Conservation (phyloP, 108 stramenopile species). For the Hondaea fermentalgiana region DNA sequence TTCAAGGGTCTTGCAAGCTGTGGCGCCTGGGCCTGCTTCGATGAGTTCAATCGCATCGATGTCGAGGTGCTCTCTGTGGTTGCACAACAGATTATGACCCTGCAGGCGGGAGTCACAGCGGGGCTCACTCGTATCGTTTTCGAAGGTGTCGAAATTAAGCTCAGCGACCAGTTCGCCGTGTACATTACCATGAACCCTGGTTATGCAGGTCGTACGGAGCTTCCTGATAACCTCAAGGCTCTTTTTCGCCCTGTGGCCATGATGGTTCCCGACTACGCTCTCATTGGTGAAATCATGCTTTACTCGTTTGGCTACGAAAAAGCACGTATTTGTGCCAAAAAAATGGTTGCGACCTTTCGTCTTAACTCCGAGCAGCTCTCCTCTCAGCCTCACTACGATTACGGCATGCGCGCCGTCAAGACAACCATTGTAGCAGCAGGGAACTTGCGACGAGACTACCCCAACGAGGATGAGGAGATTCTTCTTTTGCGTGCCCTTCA, state of each 20-base stretch:
- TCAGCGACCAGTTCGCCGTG: constrained; percentile 43
- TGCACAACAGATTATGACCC: constrained; percentile 59
- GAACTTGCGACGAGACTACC: constrained; percentile 44
- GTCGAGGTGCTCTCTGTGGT: constrained; percentile 65
- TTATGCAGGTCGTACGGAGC: constrained; percentile 49
- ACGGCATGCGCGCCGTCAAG: constrained; percentile 65
- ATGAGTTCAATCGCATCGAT: constrained; percentile 68
- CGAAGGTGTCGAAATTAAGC: constrained; percentile 42
- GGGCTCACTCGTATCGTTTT: constrained; percentile 29
- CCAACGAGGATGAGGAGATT: constrained; percentile 42
- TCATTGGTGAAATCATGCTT: constrained; percentile 64
- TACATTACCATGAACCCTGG: constrained; percentile 70
- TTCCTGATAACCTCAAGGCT: constrained; percentile 43
- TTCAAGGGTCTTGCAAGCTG: constrained; percentile 61
- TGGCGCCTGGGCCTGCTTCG: constrained; percentile 68
- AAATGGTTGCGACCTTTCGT: constrained; percentile 67
- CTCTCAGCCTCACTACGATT: constrained; percentile 60
- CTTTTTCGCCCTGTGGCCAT: constrained; percentile 64
- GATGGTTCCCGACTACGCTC: constrained; percentile 68
- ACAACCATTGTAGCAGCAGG: constrained; percentile 50
- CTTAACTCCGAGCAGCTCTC: constrained; percentile 65
- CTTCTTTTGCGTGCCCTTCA: constrained; percentile 47
- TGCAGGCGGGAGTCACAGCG: constrained; percentile 45
- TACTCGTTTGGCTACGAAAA: constrained; percentile 50
- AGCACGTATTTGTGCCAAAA: constrained; percentile 15